phyloP scores from a whole-genome alignment of 768 basidiomycete species.

The Boletellus sp. region DNA sequence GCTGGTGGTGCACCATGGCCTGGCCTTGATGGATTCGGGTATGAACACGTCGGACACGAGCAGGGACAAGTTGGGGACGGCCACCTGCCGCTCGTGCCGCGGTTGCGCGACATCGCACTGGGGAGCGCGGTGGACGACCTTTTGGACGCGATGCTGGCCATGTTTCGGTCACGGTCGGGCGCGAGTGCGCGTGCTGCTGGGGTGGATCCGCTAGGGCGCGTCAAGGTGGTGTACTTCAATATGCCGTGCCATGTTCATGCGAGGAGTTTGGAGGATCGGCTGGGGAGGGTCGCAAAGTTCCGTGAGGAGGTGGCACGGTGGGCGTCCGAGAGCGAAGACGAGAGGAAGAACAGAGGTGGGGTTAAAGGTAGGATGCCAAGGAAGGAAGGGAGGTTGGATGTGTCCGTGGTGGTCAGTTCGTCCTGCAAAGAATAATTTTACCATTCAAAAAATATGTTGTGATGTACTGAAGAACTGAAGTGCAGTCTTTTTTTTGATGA shows the following conservation, averaged over 20 bases:
- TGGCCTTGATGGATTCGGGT: too few species aligned
- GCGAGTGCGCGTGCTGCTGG: slow-evolving; percentile 1
- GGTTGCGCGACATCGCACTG: slow-evolving; percentile 14
- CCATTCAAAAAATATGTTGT: too few species aligned
- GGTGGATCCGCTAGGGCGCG: slow-evolving; percentile 3
- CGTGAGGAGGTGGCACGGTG: not conserved
- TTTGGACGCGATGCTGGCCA: slow-evolving; percentile 10
- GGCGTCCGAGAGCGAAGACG: not conserved
- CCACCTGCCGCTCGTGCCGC: slow-evolving; percentile 1
- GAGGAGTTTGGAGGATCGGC: not conserved
- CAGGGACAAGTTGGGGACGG: not conserved
- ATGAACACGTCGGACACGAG: not conserved
- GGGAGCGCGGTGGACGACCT: slow-evolving; percentile 6
- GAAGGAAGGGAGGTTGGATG: not conserved
- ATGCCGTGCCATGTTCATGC: too few species aligned
- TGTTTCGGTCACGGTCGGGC: slow-evolving; percentile 8
- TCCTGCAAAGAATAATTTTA: too few species aligned
- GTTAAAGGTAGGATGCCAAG: too few species aligned
- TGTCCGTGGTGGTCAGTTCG: not conserved
- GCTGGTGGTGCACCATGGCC: too few species aligned
- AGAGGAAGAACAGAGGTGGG: too few species aligned
- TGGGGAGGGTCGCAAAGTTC: not conserved
- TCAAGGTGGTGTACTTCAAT: slow-evolving; percentile 1
- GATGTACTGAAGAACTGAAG: too few species aligned
- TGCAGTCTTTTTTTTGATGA: too few species aligned